These are phyloP conservation scores for Myxozyma sirexii DNA, from an alignment of 805 yeast species.

Conservation along the genomic window DNA sequence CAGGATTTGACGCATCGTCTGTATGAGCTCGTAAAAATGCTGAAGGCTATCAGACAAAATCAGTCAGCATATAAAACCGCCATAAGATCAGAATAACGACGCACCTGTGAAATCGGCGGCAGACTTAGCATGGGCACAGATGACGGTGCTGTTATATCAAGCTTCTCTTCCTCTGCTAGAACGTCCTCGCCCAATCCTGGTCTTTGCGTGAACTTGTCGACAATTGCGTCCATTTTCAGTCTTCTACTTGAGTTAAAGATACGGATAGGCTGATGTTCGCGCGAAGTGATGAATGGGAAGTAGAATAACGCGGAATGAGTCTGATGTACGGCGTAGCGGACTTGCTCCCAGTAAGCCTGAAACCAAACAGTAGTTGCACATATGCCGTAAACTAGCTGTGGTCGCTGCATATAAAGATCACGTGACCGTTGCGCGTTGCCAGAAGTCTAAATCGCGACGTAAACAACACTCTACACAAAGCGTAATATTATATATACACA, in stretches of 20 bases:
- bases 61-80: background rate
- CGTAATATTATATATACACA: too few species aligned
- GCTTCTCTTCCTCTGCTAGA: slow-evolving; percentile 27
- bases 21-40: slow-evolving; percentile 97
- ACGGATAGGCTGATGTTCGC: background rate
- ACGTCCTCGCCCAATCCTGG: slow-evolving; percentile 22
- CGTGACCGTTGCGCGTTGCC: slow-evolving; percentile 4
- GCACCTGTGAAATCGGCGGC: slow-evolving; percentile 41
- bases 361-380: background rate
- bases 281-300: background rate
- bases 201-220: slow-evolving; percentile 34
- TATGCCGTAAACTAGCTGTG: background rate
- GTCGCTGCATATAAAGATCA: background rate
- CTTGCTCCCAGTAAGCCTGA: slow-evolving; percentile 2
- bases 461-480: background rate
- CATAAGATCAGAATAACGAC: background rate
- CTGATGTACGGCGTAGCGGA: background rate
- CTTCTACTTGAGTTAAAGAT: background rate
- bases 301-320: slow-evolving; percentile 6
- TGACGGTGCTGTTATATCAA: slow-evolving; percentile 17
- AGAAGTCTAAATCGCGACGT: background rate
- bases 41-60: slow-evolving; percentile 61
- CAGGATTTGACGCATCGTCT: slow-evolving; percentile 90
- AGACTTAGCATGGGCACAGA: slow-evolving; percentile 34
- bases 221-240: slow-evolving; percentile 41